These are phyloP conservation scores for Ophiocordyceps australis DNA, from an alignment of 2,329 filamentous ascomycete genomes.

Conservation along the genomic window DNA sequence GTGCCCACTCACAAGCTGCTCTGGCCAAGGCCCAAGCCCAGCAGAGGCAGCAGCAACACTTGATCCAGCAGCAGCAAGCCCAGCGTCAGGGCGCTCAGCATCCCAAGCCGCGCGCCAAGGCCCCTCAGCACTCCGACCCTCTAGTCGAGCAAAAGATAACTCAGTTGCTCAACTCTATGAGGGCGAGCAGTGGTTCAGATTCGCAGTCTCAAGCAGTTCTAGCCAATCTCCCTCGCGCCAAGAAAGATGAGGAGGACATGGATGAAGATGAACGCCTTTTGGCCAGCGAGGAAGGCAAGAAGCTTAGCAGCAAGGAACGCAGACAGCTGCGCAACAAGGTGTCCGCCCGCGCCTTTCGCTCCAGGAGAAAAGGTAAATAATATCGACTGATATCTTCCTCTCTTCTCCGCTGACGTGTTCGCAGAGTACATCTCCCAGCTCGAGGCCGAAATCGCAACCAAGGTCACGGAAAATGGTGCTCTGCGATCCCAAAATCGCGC, in stretches of 20 bases:
- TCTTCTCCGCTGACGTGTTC: no score
- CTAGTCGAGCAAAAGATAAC: slow-evolving; percentile 85
- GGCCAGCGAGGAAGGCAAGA: slow-evolving; percentile 97
- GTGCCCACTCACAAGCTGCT: slow-evolving; percentile 83
- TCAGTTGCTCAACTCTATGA: slow-evolving; percentile 82
- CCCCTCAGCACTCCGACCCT: slow-evolving; percentile 39
- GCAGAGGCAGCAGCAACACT: slow-evolving; percentile 39
- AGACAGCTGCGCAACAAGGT: slow-evolving; percentile 98
- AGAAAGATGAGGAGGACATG: slow-evolving; percentile 97
- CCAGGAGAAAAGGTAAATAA: slow-evolving; percentile 81
- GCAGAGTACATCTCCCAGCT: slow-evolving; percentile 93
- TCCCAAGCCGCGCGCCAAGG: slow-evolving; percentile 28
- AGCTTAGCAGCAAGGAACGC: slow-evolving; percentile 93
- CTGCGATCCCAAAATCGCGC: slow-evolving; percentile 67
- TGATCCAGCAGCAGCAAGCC: slow-evolving; percentile 16
- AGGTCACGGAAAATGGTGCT: slow-evolving; percentile 68
- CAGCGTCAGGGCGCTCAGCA: slow-evolving; percentile 30
- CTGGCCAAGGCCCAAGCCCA: slow-evolving; percentile 55
- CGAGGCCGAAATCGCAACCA: slow-evolving; percentile 70
- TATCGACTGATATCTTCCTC: no score
- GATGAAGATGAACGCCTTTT: slow-evolving; percentile 89
- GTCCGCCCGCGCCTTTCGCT: slow-evolving; percentile 91
- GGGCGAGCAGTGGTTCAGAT: slow-evolving; percentile 46
- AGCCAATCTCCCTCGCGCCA: slow-evolving; percentile 53
- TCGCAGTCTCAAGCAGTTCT: slow-evolving; percentile 25